phyloP scores from a whole-genome alignment of 225 moss, liverwort and hornwort genomes.

The Pseudoscleropodium purum region DNA sequence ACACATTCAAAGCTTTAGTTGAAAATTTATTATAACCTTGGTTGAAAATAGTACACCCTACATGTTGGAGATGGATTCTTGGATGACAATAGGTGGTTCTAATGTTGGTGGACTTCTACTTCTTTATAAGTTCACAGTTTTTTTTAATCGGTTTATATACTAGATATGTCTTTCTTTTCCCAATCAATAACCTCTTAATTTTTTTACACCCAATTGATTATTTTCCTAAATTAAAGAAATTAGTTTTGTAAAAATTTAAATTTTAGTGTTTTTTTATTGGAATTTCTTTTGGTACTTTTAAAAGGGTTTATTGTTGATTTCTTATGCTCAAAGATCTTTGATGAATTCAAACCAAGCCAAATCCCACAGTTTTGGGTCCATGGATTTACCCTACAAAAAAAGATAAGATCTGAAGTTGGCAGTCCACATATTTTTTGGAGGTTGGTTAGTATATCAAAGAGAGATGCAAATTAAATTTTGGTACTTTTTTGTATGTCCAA shows the following conservation, averaged over 20 bases:
- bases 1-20: too few relatives aligned
- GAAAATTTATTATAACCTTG: too few relatives aligned
- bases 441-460: not conserved
- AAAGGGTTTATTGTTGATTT: not conserved
- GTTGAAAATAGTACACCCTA: too few relatives aligned
- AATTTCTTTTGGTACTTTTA: too few relatives aligned
- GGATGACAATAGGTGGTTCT: too few relatives aligned
- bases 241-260: accelerated
- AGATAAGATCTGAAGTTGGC: not conserved
- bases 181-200: not conserved
- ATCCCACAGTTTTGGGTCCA: accelerated
- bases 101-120: too few relatives aligned
- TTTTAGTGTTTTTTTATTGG: not conserved
- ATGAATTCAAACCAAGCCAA: not conserved
- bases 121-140: too few relatives aligned
- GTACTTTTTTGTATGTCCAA: accelerated
- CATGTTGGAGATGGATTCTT: too few relatives aligned
- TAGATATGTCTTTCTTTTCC: not conserved
- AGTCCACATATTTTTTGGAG: not conserved
- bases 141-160: too few relatives aligned
- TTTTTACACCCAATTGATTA: too few relatives aligned
- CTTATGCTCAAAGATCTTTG: not conserved
- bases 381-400: not conserved
- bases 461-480: not conserved
- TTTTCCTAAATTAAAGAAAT: not conserved